Base-by-base conservation (phyloP, 2,329 filamentous ascomycete genomes). In the Colletotrichum lindemuthianum region DNA sequence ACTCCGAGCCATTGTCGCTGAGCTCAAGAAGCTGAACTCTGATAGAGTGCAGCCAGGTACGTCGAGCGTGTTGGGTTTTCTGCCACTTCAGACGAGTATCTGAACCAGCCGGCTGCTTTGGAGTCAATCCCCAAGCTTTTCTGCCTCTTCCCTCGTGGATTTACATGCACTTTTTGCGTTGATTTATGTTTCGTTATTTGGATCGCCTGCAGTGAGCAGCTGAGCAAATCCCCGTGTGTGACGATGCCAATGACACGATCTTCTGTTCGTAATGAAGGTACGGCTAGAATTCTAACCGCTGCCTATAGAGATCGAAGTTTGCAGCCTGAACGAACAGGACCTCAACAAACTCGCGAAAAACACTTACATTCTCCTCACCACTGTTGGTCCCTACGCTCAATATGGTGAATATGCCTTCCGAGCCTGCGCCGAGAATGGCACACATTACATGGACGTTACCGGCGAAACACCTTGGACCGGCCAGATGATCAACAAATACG, bases 31-130 rank as follows among this genome's bases (percentile, higher is more conserved):
- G 60, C 72, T 91, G 63, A 91, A 91, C 73, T 82, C 88, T 2
- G 89, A 96, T 75, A 89, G 94, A 57, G 73, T 80, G 40, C 84
- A 86, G 57, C 93, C 93, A 72, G 87, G 90, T 92, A 84, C 71
- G 78, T 70, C 13, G 15, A 12, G 24, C 8, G n/a, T 24, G 7
- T 37, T 59, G 37, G 33, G 48, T 54, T 49, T 43, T 55, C 13
- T 2, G 16, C 39, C 32, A 60, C 24, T 55, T 49, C 44, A 49
- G 64, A 57, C 32, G 51, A 34, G 32, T 43, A 47, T 52, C 47
- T 56, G 51, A 39, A 47, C 41, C 44, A 11, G n/a, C 36, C 33
- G 40, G 40, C 5, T 49, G 12, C 41, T 44, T 45, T 15, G 34
- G 10, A 44, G 39, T 37, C 16, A 24, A 24, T 24, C 24, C 24